Percentiles rank a stretch among this genome's conserved stretches.
Evolutionary conservation across 768 basidiomycete genomes (phyloP).

Genomic region (Phlebiopsis gigantea): DNA sequence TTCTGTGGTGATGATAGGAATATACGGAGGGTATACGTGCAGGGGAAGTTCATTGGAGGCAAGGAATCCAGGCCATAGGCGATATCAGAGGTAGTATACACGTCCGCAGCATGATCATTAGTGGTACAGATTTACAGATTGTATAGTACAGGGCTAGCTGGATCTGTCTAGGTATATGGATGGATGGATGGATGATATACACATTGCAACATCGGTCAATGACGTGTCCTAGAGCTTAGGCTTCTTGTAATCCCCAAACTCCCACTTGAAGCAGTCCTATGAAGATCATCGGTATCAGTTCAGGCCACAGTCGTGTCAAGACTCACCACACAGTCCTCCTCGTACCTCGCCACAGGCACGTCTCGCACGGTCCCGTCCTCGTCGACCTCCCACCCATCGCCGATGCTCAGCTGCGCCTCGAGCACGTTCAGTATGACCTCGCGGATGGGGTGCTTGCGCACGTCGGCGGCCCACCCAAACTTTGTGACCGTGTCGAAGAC

Average conservation of each 20-base stretch:
- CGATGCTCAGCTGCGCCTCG: slow-evolving; percentile 41
- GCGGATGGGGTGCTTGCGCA: slow-evolving; percentile 51
- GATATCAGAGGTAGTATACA: neutral
- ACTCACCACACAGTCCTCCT: slow-evolving; percentile 59
- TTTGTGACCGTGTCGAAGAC: slow-evolving; percentile 64
- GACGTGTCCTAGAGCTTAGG: slow-evolving; percentile 8
- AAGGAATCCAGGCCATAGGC: slow-evolving; percentile 26
- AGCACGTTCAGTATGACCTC: slow-evolving; percentile 50
- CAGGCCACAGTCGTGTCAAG: slow-evolving; percentile 10
- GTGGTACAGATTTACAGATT: neutral
- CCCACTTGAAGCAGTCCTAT: slow-evolving; percentile 79
- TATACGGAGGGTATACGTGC: slow-evolving; percentile 77
- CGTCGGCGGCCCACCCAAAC: slow-evolving; percentile 54
- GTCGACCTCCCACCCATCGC: slow-evolving; percentile 34
- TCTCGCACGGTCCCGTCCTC: slow-evolving; percentile 36
- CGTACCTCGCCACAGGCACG: slow-evolving; percentile 53
- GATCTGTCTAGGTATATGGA: neutral
- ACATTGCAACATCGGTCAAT: slow-evolving; percentile 4
- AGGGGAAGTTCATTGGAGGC: slow-evolving; percentile 77
- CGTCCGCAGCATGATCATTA: neutral
- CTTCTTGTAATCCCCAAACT: slow-evolving; percentile 49
- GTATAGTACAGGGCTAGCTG: neutral
- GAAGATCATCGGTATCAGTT: slow-evolving; percentile 16
- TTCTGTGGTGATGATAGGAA: slow-evolving; percentile 87
- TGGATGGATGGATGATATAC: slow-evolving; percentile 1